Evolutionary conservation across 2,329 filamentous ascomycete genomes (phyloP), one percentile per base, ranked within the genome.

Genomic region (Cladorrhinum sp.): DNA sequence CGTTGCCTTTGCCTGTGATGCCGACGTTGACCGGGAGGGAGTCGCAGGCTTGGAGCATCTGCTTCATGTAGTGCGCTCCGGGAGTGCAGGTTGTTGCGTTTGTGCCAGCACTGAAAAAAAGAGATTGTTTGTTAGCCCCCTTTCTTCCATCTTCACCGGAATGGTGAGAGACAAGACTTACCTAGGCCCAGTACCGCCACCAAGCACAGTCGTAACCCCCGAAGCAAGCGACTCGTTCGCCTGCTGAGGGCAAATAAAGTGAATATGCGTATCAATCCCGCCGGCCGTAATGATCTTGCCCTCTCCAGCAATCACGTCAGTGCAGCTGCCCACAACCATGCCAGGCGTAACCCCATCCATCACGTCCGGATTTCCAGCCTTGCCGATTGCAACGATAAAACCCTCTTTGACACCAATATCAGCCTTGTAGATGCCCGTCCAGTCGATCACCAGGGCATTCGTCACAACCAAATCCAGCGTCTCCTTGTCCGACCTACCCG

Each of bases 171-270:
- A 16, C 16, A 46, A 46, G 2, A 67, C 79, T 69, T 71, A 88
- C 87, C 86, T 94, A n/a, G 94, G 94, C 9, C 94, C 94, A 2
- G 91, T 96, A 8, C 94, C 94, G 51, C 94, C 94, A 58, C 92
- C 94, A 2, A 98, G 80, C 82, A 96, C 87, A 0, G 93, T 96
- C 0, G 94, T 98, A 64, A 98, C 86, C 52, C 94, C 94, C 14
- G 91, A 89, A 6, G 92, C 85, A 58, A 97, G 82, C 5, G 92
- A 85, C 72, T 98, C 94, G 28, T 91, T 78, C 1, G 87, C 88
- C 76, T 98, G 94, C 72, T 98, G 93, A 2, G 94, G 94, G 71
- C 93, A 97, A 73, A 98, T 97, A 70, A 94, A 91, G 74, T 98
- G 94, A 64, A 96, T 92, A 69, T 97, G 93, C 3, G 89, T 86